These are phyloP conservation scores for Lasiodiplodia sp. DNA, from an alignment of 2,329 filamentous ascomycete genomes.

Conservation along the genomic window DNA sequence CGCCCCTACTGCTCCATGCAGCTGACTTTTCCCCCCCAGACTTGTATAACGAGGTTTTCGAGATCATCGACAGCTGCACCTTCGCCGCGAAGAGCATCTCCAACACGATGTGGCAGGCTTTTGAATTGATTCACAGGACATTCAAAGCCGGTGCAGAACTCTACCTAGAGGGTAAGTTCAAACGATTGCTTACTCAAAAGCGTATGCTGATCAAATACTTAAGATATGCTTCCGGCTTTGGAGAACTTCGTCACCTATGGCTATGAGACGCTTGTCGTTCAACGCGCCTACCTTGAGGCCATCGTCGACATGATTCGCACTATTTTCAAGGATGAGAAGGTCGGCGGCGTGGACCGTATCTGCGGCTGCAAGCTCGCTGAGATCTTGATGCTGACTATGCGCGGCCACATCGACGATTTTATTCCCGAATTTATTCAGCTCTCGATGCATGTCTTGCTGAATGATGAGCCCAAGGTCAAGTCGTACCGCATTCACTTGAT, in stretches of 20 bases:
- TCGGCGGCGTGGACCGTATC: conserved; percentile 91
- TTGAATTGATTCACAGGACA: conserved; percentile 93
- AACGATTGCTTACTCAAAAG: neutral
- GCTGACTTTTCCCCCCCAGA: conserved; percentile 58
- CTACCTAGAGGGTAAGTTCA: conserved; percentile 74
- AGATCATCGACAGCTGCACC: conserved; percentile 99
- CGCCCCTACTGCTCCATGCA: conserved; percentile 28
- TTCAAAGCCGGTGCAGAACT: conserved; percentile 98
- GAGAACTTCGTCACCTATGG: conserved; percentile 99
- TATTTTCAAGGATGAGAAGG: conserved; percentile 91
- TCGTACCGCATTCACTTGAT: conserved; percentile 95
- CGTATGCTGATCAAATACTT: conserved; percentile 22
- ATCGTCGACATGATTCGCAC: conserved; percentile 93
- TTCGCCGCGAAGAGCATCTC: conserved; percentile 97
- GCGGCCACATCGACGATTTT: conserved; percentile 85
- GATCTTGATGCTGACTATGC: conserved; percentile 94
- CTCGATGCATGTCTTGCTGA: conserved; percentile 81
- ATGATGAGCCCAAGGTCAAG: conserved; percentile 83
- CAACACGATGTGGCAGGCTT: conserved; percentile 97
- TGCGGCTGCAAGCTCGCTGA: conserved; percentile 98
- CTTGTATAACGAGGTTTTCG: conserved; percentile 97
- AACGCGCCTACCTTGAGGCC: conserved; percentile 84
- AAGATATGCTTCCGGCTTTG: conserved; percentile 94
- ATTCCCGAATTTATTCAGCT: conserved; percentile 88
- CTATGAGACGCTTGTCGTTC: conserved; percentile 78